Evolutionary conservation across 352 stramenopile genomes (phyloP).

Genomic region (Pythium brassicae): DNA sequence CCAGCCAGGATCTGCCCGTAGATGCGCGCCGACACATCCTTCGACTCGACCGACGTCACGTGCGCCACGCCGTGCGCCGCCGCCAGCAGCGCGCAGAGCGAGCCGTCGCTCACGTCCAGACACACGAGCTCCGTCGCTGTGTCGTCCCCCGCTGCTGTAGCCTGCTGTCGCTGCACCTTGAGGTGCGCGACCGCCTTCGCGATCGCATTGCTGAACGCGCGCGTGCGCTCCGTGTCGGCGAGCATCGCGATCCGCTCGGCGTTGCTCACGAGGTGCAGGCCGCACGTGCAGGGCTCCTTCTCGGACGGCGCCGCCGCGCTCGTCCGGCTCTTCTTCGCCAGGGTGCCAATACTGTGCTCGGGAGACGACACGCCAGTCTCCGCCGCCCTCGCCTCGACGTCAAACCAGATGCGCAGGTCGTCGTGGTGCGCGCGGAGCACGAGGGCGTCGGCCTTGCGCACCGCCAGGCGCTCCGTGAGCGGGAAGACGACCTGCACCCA

Average conservation of each 20-base stretch:
- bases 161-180: slow-evolving; percentile 4
- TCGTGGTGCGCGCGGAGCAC: slow-evolving; percentile 59
- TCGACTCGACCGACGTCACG: slow-evolving; percentile 76
- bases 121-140: slow-evolving; percentile 34
- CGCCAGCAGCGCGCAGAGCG: slow-evolving; percentile 56
- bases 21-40: slow-evolving; percentile 74
- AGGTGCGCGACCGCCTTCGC: slow-evolving; percentile 19
- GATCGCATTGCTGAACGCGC: slow-evolving; percentile 38
- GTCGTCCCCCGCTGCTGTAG: background rate
- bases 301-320: slow-evolving; percentile 17
- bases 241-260: slow-evolving; percentile 78
- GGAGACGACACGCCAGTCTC: too few species aligned
- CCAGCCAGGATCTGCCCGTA: slow-evolving; percentile 62
- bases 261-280: slow-evolving; percentile 77
- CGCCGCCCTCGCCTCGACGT: slow-evolving; percentile 28
- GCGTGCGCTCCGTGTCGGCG: slow-evolving; percentile 31
- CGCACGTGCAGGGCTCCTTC: slow-evolving; percentile 63
- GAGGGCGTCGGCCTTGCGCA: slow-evolving; percentile 21
- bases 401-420: slow-evolving; percentile 79
- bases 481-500: slow-evolving; percentile 80
- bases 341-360: too few species aligned
- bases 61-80: slow-evolving; percentile 37
- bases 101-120: slow-evolving; percentile 78
- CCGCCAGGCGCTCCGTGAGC: slow-evolving; percentile 26
- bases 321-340: slow-evolving; percentile 40